phyloP scores from a whole-genome alignment of 805 yeast species.

The Schizosaccharomyces lindneri region DNA sequence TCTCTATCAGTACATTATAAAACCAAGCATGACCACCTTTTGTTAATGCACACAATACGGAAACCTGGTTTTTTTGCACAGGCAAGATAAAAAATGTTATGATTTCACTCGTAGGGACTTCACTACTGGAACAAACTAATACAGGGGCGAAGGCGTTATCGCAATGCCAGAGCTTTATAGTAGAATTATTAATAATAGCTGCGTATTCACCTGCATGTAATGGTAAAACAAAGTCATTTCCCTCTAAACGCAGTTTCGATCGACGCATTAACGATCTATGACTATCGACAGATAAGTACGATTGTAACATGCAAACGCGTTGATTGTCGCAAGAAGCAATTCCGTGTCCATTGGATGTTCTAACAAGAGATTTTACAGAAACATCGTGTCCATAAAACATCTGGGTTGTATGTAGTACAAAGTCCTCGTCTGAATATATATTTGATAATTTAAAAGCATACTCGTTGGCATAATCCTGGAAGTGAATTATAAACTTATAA shows the following conservation, averaged over 20 bases:
- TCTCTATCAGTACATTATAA: not conserved
- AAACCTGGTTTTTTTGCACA: not conserved
- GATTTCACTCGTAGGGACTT: not conserved
- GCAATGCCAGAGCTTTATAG: constrained; percentile 3
- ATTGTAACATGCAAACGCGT: not conserved
- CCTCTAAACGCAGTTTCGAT: not conserved
- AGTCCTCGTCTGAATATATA: not conserved
- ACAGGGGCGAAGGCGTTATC: not conserved
- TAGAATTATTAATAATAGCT: constrained; percentile 7
- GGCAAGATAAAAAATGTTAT: not conserved
- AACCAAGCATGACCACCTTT: not conserved
- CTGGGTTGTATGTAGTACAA: not conserved
- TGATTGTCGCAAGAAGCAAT: not conserved
- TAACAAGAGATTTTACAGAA: not conserved
- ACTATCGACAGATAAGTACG: not conserved
- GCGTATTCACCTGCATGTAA: constrained; percentile 9
- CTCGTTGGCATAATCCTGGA: constrained; percentile 13
- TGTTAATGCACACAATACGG: not conserved
- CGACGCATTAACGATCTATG: not conserved
- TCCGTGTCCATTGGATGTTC: not conserved
- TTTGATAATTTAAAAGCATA: not conserved
- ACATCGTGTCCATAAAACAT: not conserved
- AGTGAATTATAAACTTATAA: constrained; percentile 13
- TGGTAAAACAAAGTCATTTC: constrained; percentile 5
- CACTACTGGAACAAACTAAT: not conserved